These are phyloP conservation scores for Physcomitrium patens DNA, from an alignment of 225 moss, liverwort and hornwort genomes.

Conservation along the genomic window DNA sequence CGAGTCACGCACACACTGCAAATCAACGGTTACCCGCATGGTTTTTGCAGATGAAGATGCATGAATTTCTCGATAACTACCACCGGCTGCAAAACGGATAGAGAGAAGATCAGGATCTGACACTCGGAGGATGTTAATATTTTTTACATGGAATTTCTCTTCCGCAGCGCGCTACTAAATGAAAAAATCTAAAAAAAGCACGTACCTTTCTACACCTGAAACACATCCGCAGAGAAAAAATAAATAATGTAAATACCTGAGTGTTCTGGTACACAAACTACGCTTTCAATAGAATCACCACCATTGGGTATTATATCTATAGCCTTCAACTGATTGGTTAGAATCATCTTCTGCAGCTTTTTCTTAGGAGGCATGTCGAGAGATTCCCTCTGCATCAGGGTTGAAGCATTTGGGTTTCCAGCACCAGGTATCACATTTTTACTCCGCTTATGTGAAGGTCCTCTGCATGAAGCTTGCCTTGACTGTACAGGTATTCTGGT, in stretches of 20 bases:
- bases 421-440: constrained; percentile 25
- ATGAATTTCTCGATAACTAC: constrained; percentile 60
- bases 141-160: no score
- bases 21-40: constrained; percentile 50
- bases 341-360: constrained; percentile 50
- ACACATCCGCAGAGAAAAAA: not conserved
- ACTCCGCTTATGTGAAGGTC: constrained; percentile 18
- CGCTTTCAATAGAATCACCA: constrained; percentile 30
- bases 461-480: constrained; percentile 22
- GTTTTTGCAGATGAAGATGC: constrained; percentile 31
- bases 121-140: not conserved
- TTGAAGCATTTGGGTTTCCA: constrained; percentile 22
- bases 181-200: no score
- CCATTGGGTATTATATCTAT: constrained; percentile 63
- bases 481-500: constrained; percentile 22
- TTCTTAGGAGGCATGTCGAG: constrained; percentile 40
- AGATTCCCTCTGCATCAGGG: constrained; percentile 32
- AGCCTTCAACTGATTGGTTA: constrained; percentile 63
- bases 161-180: no score
- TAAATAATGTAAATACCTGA: constrained; percentile 27
- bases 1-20: constrained; percentile 64
- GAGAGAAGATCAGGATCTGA: not conserved
- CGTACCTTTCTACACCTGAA: no score
- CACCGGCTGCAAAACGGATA: constrained; percentile 42
- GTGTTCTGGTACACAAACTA: constrained; percentile 6